Evolutionary conservation across 176 grass and related monocot genomes (phyloP).

Genomic region (Carex scoparia): DNA sequence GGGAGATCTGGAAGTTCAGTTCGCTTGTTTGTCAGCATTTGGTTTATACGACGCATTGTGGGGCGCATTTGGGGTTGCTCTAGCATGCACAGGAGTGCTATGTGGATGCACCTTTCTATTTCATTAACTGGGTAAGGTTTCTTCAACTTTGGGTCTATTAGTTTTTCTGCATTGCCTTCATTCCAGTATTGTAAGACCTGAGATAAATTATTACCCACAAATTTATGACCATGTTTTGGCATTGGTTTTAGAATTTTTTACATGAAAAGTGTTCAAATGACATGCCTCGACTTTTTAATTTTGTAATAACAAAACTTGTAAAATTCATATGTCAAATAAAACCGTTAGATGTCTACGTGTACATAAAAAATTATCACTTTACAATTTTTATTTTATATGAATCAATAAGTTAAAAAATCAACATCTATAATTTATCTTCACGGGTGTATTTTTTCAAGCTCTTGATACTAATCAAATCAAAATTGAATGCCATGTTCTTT

Average conservation of each 20-base stretch:
- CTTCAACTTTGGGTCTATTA: slow-evolving; percentile 12
- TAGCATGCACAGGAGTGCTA: slow-evolving; percentile 12
- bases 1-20: not conserved
- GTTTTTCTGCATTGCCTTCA: not conserved
- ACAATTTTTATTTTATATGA: too few relatives aligned
- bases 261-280: too few relatives aligned
- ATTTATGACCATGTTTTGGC: not conserved
- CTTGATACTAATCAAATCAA: too few relatives aligned
- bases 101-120: slow-evolving; percentile 18
- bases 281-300: too few relatives aligned
- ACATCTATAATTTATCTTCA: too few relatives aligned
- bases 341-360: too few relatives aligned
- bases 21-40: slow-evolving; percentile 4
- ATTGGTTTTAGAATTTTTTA: not conserved
- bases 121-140: slow-evolving; percentile 15
- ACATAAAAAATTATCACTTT: too few relatives aligned
- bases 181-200: slow-evolving; percentile 20
- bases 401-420: too few relatives aligned
- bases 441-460: too few relatives aligned
- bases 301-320: too few relatives aligned
- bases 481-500: too few relatives aligned
- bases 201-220: not conserved
- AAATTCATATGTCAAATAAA: too few relatives aligned
- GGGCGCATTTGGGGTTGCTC: slow-evolving; percentile 12
- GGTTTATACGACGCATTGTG: slow-evolving; percentile 6